These are phyloP conservation scores for Nyctanthes arbortristis DNA, from an alignment of 257 asterid species.

Conservation along the genomic window DNA sequence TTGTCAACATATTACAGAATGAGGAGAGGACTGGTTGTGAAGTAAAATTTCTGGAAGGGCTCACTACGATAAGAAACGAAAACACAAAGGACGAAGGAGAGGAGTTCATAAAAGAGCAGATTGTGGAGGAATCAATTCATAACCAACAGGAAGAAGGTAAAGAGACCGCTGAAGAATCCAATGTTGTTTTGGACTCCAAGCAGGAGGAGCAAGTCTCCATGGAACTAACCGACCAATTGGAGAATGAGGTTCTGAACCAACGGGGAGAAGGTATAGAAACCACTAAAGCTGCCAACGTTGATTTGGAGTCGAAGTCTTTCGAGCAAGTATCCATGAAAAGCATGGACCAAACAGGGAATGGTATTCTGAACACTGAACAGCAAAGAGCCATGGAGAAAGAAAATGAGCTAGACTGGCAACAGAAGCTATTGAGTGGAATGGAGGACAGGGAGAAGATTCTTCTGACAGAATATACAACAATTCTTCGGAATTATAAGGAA, in stretches of 20 bases:
- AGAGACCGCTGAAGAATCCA: no score
- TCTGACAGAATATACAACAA: slow-evolving; percentile 38
- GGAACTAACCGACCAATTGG: no score
- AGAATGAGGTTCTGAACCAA: neutral
- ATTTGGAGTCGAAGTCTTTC: slow-evolving; percentile 4
- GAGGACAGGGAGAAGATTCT: slow-evolving; percentile 46
- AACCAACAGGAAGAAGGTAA: neutral
- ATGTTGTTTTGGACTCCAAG: no score
- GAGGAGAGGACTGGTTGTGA: no score
- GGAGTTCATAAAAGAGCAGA: neutral
- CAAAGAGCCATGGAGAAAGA: slow-evolving; percentile 22
- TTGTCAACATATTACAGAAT: neutral
- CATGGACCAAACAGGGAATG: neutral
- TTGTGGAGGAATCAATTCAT: neutral
- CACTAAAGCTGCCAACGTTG: slow-evolving; percentile 9
- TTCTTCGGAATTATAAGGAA: slow-evolving; percentile 46
- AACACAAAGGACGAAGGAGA: slow-evolving; percentile 8
- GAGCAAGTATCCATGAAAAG: slow-evolving; percentile 10
- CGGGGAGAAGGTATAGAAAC: neutral
- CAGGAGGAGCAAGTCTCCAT: no score
- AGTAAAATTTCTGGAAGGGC: no score
- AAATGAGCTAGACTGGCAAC: slow-evolving; percentile 44
- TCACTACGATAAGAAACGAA: neutral
- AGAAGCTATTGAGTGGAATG: slow-evolving; percentile 42
- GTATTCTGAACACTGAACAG: neutral